Conservation (phyloP, 2,329 filamentous ascomycete species). For the Ophiostoma sp. region DNA sequence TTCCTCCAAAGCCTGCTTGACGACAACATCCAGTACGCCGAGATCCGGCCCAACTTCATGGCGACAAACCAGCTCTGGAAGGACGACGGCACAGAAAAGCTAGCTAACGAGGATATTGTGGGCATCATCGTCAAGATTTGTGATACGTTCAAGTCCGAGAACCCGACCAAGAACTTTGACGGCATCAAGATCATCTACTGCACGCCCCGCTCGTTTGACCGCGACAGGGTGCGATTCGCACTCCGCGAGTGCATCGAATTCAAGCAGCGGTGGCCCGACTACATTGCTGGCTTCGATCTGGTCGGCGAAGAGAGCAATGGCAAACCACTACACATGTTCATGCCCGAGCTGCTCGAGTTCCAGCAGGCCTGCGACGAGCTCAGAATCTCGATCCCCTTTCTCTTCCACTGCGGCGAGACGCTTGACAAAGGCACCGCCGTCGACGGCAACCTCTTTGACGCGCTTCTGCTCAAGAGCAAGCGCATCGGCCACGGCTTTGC, state of each 20-base stretch:
- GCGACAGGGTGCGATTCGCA: constrained; percentile 43
- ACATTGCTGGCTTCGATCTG: constrained; percentile 66
- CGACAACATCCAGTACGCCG: constrained; percentile 65
- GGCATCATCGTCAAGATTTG: constrained; percentile 53
- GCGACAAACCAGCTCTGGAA: constrained; percentile 54
- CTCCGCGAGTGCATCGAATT: constrained; percentile 58
- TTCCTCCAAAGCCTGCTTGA: constrained; percentile 57
- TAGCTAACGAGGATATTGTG: constrained; percentile 57
- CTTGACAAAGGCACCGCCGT: constrained; percentile 58
- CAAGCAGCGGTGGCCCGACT: constrained; percentile 50
- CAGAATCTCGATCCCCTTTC: constrained; percentile 58
- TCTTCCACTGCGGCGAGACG: constrained; percentile 74
- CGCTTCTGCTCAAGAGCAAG: constrained; percentile 58
- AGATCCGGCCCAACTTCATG: constrained; percentile 66
- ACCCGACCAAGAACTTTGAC: constrained; percentile 45
- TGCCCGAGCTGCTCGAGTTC: constrained; percentile 53
- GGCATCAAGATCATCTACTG: constrained; percentile 69
- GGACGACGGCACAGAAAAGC: constrained; percentile 48
- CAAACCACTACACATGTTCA: constrained; percentile 51
- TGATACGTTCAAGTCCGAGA: constrained; percentile 39
- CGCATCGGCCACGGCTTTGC: constrained; percentile 72
- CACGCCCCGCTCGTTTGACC: constrained; percentile 56
- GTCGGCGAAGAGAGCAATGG: constrained; percentile 63
- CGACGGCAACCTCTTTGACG: constrained; percentile 65
- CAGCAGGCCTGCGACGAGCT: constrained; percentile 44